Conservation (phyloP, 2,329 filamentous ascomycete genomes). For the Nemania diffusa region DNA sequence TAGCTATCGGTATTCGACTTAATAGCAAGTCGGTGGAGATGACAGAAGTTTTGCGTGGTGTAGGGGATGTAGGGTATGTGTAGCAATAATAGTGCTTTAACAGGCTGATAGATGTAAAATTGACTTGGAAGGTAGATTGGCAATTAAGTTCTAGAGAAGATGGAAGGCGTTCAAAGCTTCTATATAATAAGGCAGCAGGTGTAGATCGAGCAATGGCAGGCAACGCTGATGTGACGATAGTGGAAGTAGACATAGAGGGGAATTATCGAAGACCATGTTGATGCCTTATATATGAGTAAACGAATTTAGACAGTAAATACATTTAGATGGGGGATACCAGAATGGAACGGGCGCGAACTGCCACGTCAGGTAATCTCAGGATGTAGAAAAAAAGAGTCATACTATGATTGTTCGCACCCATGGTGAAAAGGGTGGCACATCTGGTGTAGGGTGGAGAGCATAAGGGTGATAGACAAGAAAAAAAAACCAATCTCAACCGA, state of each 20-base stretch:
- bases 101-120: background rate
- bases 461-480: background rate
- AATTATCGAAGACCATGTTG: background rate
- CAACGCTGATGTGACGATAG: constrained; percentile 1
- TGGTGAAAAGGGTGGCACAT: background rate
- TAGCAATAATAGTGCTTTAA: background rate
- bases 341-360: constrained; percentile 11
- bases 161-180: background rate
- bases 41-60: background rate
- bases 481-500: background rate
- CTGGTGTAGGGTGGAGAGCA: constrained; percentile 18
- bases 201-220: background rate
- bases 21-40: background rate
- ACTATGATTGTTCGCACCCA: constrained; percentile 12
- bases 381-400: constrained; percentile 35
- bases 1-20: constrained; percentile 5
- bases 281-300: constrained; percentile 21
- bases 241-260: background rate
- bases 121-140: background rate
- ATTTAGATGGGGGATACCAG: background rate
- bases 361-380: constrained; percentile 23
- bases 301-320: background rate
- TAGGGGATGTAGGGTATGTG: background rate
- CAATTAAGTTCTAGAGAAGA: background rate
- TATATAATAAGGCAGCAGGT: background rate